Conservation (phyloP, 805 yeast genomes). For the Metahyphopichia silvanorum region DNA sequence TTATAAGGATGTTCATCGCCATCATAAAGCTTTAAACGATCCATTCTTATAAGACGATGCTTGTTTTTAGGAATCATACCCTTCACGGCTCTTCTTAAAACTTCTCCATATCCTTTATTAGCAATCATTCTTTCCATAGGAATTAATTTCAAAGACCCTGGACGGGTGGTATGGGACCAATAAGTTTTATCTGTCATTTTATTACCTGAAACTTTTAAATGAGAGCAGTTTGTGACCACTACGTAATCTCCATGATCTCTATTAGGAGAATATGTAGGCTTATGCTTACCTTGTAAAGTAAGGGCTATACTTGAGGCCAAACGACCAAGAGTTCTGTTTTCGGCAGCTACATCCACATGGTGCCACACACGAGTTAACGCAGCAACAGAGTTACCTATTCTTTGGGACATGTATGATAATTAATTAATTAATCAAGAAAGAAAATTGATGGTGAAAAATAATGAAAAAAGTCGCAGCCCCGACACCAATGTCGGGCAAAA, state of each 20-base stretch:
- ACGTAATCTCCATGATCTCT: conserved; percentile 95
- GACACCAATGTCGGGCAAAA: too few species aligned
- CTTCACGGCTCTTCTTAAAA: conserved; percentile 81
- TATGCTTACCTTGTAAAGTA: conserved; percentile 93
- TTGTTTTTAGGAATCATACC: conserved; percentile 96
- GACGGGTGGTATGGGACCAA: conserved; percentile 85
- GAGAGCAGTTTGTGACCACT: conserved; percentile 89
- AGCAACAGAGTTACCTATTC: conserved; percentile 50
- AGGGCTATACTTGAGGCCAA: conserved; percentile 85
- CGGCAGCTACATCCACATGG: conserved; percentile 86
- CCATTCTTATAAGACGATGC: conserved; percentile 73
- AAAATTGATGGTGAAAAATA: conserved; percentile 1
- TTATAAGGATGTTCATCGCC: conserved; percentile 87
- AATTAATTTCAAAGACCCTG: conserved; percentile 81
- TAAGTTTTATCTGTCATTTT: conserved; percentile 78
- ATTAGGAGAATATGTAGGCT: conserved; percentile 73
- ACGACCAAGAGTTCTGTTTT: conserved; percentile 85
- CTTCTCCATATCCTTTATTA: conserved; percentile 85
- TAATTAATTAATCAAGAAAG: background rate
- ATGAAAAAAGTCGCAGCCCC: too few species aligned
- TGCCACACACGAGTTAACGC: conserved; percentile 92
- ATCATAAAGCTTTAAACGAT: conserved; percentile 81
- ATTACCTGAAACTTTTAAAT: conserved; percentile 78
- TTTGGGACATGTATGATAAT: conserved; percentile 24
- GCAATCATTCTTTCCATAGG: conserved; percentile 75